Evolutionary conservation across 1,284 basidiomycete genomes (phyloP).

Genomic region (Rhodotorula sp.): DNA sequence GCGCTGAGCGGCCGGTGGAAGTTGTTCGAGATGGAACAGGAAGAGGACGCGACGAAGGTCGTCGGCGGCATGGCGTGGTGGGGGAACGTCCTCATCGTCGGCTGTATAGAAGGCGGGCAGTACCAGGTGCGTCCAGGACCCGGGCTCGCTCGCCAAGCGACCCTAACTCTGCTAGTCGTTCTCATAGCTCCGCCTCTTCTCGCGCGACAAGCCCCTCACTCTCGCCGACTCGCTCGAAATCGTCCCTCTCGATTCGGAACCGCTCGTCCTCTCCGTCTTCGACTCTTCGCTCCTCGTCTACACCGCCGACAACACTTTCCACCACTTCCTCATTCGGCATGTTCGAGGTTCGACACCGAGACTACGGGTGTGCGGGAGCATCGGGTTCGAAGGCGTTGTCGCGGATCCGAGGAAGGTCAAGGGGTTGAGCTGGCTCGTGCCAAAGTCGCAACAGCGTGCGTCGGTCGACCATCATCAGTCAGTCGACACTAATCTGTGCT

Average conservation of each 20-base stretch:
- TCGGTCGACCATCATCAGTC: slow-evolving; percentile 11
- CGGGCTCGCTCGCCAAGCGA: no score
- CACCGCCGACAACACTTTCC: slow-evolving; percentile 91
- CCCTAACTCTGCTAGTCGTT: no score
- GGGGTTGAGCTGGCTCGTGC: slow-evolving; percentile 96
- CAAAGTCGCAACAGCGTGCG: slow-evolving; percentile 84
- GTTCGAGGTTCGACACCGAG: slow-evolving; percentile 73
- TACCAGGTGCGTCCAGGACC: slow-evolving; percentile 65
- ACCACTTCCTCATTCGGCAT: slow-evolving; percentile 88
- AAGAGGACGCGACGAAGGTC: slow-evolving; percentile 85
- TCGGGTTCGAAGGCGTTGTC: slow-evolving; percentile 90
- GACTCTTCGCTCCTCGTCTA: slow-evolving; percentile 97
- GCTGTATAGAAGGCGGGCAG: slow-evolving; percentile 56
- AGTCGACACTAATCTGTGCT: slow-evolving; percentile 23
- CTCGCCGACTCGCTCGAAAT: slow-evolving; percentile 68
- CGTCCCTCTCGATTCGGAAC: slow-evolving; percentile 89
- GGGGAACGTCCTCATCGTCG: slow-evolving; percentile 89
- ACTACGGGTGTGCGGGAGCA: slow-evolving; percentile 88
- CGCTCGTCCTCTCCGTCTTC: slow-evolving; percentile 84
- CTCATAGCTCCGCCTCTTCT: slow-evolving; percentile 94
- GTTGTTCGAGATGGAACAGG: slow-evolving; percentile 73
- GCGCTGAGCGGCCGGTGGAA: slow-evolving; percentile 95
- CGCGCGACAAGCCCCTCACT: slow-evolving; percentile 85
- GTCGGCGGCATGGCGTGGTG: slow-evolving; percentile 95
- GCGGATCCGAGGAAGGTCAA: slow-evolving; percentile 79